Percentiles rank a stretch among this genome's conserved stretches.
phyloP scores from a whole-genome alignment of 2,329 filamentous ascomycete genomes.

The Fonsecaea monophora region DNA sequence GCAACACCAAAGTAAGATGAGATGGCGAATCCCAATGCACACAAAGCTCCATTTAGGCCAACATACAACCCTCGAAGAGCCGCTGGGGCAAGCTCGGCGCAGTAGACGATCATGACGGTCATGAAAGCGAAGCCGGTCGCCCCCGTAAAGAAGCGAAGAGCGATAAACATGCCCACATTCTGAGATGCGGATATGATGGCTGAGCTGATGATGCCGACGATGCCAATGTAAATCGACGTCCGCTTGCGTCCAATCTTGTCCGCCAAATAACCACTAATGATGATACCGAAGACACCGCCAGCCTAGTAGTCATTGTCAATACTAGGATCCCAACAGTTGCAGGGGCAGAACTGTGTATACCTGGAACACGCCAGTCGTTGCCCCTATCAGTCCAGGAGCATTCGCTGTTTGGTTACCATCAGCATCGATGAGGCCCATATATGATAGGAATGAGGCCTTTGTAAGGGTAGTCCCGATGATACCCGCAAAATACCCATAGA shows the following conservation, averaged over 20 bases:
- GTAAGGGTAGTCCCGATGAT: constrained; percentile 25
- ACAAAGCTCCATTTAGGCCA: constrained; percentile 20
- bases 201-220: constrained; percentile 44
- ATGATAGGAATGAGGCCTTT: constrained; percentile 16
- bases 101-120: constrained; percentile 39
- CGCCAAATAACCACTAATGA: not conserved
- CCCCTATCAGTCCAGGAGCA: constrained; percentile 21
- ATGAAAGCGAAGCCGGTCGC: constrained; percentile 41
- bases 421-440: constrained; percentile 22
- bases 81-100: constrained; percentile 26
- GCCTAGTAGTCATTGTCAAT: constrained; percentile 46
- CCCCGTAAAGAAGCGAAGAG: constrained; percentile 49
- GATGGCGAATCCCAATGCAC: constrained; percentile 23
- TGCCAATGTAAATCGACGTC: constrained; percentile 44
- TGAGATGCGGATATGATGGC: constrained; percentile 46
- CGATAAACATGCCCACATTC: constrained; percentile 37
- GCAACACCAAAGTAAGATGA: constrained; percentile 29
- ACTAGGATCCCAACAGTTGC: not conserved
- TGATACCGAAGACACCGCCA: constrained; percentile 46
- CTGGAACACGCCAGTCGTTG: constrained; percentile 27
- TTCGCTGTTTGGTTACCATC: constrained; percentile 7
- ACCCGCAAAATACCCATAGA: constrained; percentile 20
- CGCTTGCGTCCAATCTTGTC: constrained; percentile 47
- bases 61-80: constrained; percentile 24
- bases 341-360: not conserved